phyloP scores from a whole-genome alignment of 2,329 filamentous ascomycete species.

The Ophiostoma angusticollis region DNA sequence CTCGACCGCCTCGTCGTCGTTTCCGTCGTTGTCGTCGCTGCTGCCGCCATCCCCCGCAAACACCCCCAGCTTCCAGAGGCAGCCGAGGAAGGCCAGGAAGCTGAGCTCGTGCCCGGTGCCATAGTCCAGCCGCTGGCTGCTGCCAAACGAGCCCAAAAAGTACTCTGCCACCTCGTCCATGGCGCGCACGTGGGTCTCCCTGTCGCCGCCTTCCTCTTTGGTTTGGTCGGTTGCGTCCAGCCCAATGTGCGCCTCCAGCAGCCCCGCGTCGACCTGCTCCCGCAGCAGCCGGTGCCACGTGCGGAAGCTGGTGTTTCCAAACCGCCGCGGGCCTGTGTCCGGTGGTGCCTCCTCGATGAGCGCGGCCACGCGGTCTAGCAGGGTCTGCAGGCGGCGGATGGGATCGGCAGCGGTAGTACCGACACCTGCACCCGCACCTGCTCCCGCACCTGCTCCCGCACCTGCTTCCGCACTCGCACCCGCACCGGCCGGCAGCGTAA shows the following conservation, averaged over 20 bases:
- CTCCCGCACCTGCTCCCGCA: too few relatives aligned
- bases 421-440: too few relatives aligned
- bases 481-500: slow-evolving; percentile 19
- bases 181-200: slow-evolving; percentile 14
- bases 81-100: slow-evolving; percentile 81
- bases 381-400: slow-evolving; percentile 49
- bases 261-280: slow-evolving; percentile 35
- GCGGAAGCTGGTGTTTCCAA: slow-evolving; percentile 84
- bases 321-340: slow-evolving; percentile 72
- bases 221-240: slow-evolving; percentile 12
- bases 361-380: slow-evolving; percentile 51
- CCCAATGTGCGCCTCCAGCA: slow-evolving; percentile 35
- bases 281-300: slow-evolving; percentile 66
- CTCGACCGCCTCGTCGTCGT: slow-evolving; percentile 45
- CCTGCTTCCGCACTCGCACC: too few relatives aligned
- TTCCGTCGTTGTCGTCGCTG: slow-evolving; percentile 24
- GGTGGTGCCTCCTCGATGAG: slow-evolving; percentile 72
- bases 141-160: slow-evolving; percentile 76
- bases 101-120: slow-evolving; percentile 93
- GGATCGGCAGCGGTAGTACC: too few relatives aligned
- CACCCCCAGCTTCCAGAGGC: slow-evolving; percentile 78
- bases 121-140: slow-evolving; percentile 79
- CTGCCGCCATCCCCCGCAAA: slow-evolving; percentile 44
- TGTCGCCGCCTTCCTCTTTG: slow-evolving; percentile 17
- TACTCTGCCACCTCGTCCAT: slow-evolving; percentile 61